Conservation (phyloP, 768 basidiomycete genomes). For the Lepiota subincarnata region DNA sequence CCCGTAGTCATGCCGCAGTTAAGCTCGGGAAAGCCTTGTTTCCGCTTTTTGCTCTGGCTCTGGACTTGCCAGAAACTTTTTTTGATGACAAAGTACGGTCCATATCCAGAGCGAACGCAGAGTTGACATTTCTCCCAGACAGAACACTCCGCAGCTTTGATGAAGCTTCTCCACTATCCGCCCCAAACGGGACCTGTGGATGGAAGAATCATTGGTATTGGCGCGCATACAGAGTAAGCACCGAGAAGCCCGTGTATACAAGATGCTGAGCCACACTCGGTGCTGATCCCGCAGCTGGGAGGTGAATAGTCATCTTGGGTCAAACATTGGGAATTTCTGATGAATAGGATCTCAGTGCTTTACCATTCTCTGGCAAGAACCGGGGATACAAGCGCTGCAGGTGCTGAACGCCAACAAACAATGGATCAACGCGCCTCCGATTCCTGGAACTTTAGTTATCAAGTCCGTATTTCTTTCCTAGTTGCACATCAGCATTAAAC, state of each 20-base stretch:
- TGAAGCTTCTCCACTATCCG: slow-evolving; percentile 80
- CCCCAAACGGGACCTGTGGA: slow-evolving; percentile 59
- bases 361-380: slow-evolving; percentile 83
- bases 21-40: slow-evolving; percentile 62
- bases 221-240: slow-evolving; percentile 73
- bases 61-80: slow-evolving; percentile 68
- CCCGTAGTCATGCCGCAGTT: slow-evolving; percentile 30
- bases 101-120: neutral
- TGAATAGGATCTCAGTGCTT: slow-evolving; percentile 54
- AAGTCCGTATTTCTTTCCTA: slow-evolving; percentile 47
- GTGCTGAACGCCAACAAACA: slow-evolving; percentile 70
- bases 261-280: neutral
- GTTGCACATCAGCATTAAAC: neutral
- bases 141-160: slow-evolving; percentile 72
- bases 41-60: slow-evolving; percentile 80
- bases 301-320: slow-evolving; percentile 19
- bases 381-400: slow-evolving; percentile 71
- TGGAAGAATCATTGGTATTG: slow-evolving; percentile 74
- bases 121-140: slow-evolving; percentile 41
- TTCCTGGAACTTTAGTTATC: slow-evolving; percentile 79
- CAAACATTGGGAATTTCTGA: neutral
- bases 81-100: slow-evolving; percentile 72
- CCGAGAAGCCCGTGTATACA: neutral
- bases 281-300: slow-evolving; percentile 33
- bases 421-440: slow-evolving; percentile 82